A percentile compares a stretch with the other conserved stretches of the same genome.
Evolutionary conservation across 2,329 filamentous ascomycete species (phyloP).

Genomic region (Saccharata proteae): DNA sequence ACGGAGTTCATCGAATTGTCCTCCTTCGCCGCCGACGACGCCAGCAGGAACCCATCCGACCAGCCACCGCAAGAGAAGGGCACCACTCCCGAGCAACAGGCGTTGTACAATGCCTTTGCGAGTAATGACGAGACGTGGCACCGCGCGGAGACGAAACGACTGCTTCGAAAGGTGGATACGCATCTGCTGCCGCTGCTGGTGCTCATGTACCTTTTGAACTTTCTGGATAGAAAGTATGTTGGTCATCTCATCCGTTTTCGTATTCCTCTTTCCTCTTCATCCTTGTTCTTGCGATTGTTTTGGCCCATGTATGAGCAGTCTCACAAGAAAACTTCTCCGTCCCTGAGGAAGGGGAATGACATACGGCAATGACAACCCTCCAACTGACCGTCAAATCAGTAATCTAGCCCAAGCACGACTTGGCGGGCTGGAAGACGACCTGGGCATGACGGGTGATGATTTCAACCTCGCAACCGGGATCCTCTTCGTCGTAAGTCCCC

Average conservation of each 20-base stretch:
- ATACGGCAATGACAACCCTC: too few species aligned
- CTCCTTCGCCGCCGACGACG: too few species aligned
- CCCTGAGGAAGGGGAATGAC: too few species aligned
- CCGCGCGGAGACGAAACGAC: constrained; percentile 16
- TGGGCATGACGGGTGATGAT: constrained; percentile 36
- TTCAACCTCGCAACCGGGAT: constrained; percentile 50
- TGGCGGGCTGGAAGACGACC: constrained; percentile 11
- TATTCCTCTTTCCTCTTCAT: neutral
- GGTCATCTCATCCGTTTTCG: too few species aligned
- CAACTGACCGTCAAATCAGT: constrained; percentile 31
- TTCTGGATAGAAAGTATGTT: constrained; percentile 13
- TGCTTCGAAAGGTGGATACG: constrained; percentile 19
- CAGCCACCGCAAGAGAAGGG: too few species aligned
- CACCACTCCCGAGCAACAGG: constrained; percentile 3
- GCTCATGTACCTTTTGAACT: constrained; percentile 19
- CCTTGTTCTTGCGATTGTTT: too few species aligned
- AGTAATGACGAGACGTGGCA: constrained; percentile 10
- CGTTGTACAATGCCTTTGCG: constrained; percentile 3
- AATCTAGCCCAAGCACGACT: constrained; percentile 58
- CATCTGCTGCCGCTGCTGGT: constrained; percentile 18
- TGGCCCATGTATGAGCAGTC: too few species aligned
- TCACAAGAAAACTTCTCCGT: too few species aligned
- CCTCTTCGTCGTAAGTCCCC: constrained; percentile 40
- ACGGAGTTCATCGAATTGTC: too few species aligned
- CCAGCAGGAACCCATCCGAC: too few species aligned